A percentile compares a stretch with the other conserved stretches of the same genome.
Evolutionary conservation across 2,329 filamentous ascomycete species (phyloP).

Genomic region (Paramyrothecium sp.): DNA sequence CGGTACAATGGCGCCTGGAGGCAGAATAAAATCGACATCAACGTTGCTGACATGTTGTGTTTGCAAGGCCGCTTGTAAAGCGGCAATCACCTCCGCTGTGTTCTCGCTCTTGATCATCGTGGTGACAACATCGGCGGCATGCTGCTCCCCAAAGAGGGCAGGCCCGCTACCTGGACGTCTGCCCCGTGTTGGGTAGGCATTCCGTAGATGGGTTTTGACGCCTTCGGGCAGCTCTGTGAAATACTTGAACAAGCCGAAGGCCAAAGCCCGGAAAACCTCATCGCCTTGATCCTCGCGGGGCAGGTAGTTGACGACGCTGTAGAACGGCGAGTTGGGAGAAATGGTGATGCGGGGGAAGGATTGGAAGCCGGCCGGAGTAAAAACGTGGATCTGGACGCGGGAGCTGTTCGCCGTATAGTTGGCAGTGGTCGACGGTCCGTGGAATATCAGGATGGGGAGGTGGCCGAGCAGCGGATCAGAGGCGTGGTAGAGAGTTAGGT

Average conservation of each 20-base stretch:
- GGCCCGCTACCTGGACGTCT: constrained; percentile 63
- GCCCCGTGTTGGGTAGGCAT: constrained; percentile 52
- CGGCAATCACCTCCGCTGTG: constrained; percentile 67
- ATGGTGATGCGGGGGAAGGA: constrained; percentile 90
- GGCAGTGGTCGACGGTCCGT: constrained; percentile 85
- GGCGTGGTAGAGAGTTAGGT: constrained; percentile 85
- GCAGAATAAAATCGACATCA: constrained; percentile 84
- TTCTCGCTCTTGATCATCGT: constrained; percentile 82
- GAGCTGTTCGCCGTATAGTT: constrained; percentile 87
- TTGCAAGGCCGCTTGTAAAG: constrained; percentile 73
- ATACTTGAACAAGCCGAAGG: constrained; percentile 92
- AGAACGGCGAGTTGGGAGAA: constrained; percentile 88
- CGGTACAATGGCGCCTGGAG: constrained; percentile 71
- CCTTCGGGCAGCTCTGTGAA: constrained; percentile 80
- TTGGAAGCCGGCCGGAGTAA: constrained; percentile 83
- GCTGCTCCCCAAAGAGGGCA: constrained; percentile 81
- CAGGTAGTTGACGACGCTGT: constrained; percentile 84
- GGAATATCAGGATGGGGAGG: constrained; percentile 83
- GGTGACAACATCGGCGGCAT: constrained; percentile 87
- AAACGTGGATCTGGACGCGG: constrained; percentile 90
- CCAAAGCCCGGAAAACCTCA: constrained; percentile 85
- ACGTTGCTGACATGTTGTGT: constrained; percentile 82
- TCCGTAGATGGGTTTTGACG: constrained; percentile 70
- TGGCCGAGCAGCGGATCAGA: constrained; percentile 81
- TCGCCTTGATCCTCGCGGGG: constrained; percentile 95